Evolutionary conservation across 2,329 filamentous ascomycete species (phyloP), one percentile per base, ranked within the genome.

Genomic region (Juglanconis oblonga): DNA sequence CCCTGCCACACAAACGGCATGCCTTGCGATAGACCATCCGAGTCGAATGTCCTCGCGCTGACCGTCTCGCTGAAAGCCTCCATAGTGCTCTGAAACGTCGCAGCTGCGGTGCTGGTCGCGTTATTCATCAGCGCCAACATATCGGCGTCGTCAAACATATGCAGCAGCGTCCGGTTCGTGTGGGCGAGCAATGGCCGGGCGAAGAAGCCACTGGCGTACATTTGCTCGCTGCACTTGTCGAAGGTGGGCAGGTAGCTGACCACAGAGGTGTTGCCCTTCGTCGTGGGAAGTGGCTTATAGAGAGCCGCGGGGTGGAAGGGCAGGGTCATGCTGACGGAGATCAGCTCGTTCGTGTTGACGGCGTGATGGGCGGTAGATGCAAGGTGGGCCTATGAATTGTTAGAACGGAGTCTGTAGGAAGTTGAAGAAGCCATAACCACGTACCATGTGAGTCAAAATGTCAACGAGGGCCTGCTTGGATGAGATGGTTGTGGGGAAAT

Each of bases 1-100:
- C 59, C 65, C 57, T 62, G 63, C 66, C 72, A 81, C 1, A 81
- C 50, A 62, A 80, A 80, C 6, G 79, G 79, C 78, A 79, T 80
- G 2, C 77, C 78, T 61, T 75, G 71, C 63, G 72, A 73, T 49
- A 81, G 69, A 0, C 79, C 79, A 5, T 76, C 51, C 3, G 58
- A 59, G 61, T 77, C 77, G 67, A 82, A 81, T 0, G 29, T 62
- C n/a, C 76, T 72, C 5, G 59, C 67, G n/a, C 67, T 67, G 9
- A 81, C 67, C 33, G 68, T 63, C 3, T 66, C 56, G 65, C 78
- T 79, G 47, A 79, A 71, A 3, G 48, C 62, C 57, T 67, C 52
- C 76, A 81, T 79, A 17, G 64, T 62, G 10, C 42, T 56, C 65
- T 69, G 69, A 64, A 79, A 81, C 3, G 31, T 58, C 7, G 55